phyloP scores from a whole-genome alignment of 768 basidiomycete species.

The Hydnomerulius pinastri region DNA sequence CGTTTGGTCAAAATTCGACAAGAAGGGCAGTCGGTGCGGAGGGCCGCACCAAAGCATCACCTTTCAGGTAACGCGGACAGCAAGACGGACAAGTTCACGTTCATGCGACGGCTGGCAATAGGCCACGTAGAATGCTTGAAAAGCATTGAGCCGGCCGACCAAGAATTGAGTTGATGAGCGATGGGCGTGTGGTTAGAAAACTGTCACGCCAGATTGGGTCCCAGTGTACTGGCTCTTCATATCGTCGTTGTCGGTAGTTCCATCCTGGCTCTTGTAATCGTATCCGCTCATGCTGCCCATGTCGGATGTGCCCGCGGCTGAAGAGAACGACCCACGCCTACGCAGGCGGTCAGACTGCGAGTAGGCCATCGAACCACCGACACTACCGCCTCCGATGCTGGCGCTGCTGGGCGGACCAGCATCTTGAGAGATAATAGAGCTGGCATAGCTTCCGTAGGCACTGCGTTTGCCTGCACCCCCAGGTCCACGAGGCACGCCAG shows the following conservation, averaged over 20 bases:
- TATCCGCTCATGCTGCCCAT: constrained; percentile 75
- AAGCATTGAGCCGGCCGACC: constrained; percentile 12
- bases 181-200: constrained; percentile 53
- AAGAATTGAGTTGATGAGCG: constrained; percentile 1
- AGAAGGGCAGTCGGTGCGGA: constrained; percentile 11
- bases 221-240: constrained; percentile 88
- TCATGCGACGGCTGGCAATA: constrained; percentile 5
- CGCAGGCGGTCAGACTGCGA: constrained; percentile 90
- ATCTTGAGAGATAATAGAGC: constrained; percentile 93
- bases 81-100: constrained; percentile 4
- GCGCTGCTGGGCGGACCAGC: constrained; percentile 59
- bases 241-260: constrained; percentile 76
- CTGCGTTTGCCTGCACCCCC: constrained; percentile 71
- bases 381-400: constrained; percentile 57
- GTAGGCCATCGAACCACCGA: constrained; percentile 67
- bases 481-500: constrained; percentile 59
- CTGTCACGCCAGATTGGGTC: constrained; percentile 83
- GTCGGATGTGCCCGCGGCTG: constrained; percentile 74
- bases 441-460: constrained; percentile 79
- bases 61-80: constrained; percentile 7
- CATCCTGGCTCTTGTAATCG: constrained; percentile 91
- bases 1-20: constrained; percentile 16
- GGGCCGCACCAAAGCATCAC: constrained; percentile 9
- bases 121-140: constrained; percentile 13
- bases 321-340: constrained; percentile 75